Evolutionary conservation across 1,139 yeast genomes (phyloP).

Genomic region (Arxiozyma bovina): DNA sequence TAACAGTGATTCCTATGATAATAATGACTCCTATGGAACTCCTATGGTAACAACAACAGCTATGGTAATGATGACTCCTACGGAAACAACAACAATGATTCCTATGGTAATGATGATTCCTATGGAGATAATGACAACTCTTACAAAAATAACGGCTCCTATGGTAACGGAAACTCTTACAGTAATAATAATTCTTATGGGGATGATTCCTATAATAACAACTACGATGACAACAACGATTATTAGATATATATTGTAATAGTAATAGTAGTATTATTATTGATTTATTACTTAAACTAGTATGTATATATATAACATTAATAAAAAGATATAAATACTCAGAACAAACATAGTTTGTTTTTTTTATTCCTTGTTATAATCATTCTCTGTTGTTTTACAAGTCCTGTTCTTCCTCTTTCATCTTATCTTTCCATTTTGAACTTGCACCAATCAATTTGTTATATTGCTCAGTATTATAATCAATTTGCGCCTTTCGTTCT

Average conservation of each 20-base stretch:
- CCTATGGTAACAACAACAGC: slow-evolving; percentile 4
- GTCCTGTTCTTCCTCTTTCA: background rate
- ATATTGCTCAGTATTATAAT: slow-evolving; percentile 10
- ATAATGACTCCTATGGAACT: slow-evolving; percentile 9
- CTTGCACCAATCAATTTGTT: slow-evolving; percentile 13
- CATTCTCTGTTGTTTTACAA: no score
- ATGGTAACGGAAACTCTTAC: background rate
- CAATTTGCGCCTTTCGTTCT: slow-evolving; percentile 7
- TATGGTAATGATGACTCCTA: background rate
- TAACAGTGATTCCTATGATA: slow-evolving; percentile 14
- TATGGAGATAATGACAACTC: slow-evolving; percentile 5
- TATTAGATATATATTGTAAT: no score
- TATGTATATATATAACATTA: slow-evolving; percentile 7
- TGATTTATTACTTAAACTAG: background rate
- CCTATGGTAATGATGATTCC: slow-evolving; percentile 5
- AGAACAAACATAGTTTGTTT: no score
- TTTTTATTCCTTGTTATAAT: no score
- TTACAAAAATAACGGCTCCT: background rate
- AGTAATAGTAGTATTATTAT: no score
- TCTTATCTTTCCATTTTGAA: slow-evolving; percentile 6
- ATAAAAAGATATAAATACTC: background rate
- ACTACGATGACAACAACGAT: slow-evolving; percentile 4
- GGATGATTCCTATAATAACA: background rate
- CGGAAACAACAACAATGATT: background rate
- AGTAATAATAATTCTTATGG: slow-evolving; percentile 3